Conservation (phyloP, 495 filamentous ascomycete species). For the Filosporella fistucella region DNA sequence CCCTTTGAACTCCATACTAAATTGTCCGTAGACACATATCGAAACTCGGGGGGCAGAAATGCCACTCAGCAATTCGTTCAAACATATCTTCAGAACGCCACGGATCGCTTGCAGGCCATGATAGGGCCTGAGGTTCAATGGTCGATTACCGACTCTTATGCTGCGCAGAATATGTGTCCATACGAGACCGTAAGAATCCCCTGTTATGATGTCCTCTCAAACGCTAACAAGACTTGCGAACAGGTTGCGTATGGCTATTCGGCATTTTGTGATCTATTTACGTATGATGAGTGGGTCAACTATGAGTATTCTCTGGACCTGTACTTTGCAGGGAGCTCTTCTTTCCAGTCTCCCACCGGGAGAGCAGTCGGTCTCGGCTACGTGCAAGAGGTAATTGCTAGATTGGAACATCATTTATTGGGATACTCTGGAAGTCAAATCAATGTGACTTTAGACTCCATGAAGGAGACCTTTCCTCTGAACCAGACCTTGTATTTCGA, state of each 20-base stretch:
- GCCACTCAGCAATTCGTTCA: slow-evolving; percentile 43
- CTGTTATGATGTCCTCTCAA: slow-evolving; percentile 42
- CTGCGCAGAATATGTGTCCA: slow-evolving; percentile 50
- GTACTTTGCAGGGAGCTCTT: slow-evolving; percentile 51
- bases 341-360: slow-evolving; percentile 65
- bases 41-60: slow-evolving; percentile 60
- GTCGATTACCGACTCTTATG: slow-evolving; percentile 45
- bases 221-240: slow-evolving; percentile 11
- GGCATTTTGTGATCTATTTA: slow-evolving; percentile 71
- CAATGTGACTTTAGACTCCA: slow-evolving; percentile 68
- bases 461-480: slow-evolving; percentile 62
- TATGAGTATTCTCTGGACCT: slow-evolving; percentile 70
- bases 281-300: slow-evolving; percentile 57
- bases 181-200: slow-evolving; percentile 42
- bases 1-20: too few species aligned
- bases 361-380: slow-evolving; percentile 72
- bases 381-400: slow-evolving; percentile 75
- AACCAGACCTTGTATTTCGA: slow-evolving; percentile 62
- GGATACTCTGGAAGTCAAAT: slow-evolving; percentile 59
- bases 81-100: slow-evolving; percentile 42
- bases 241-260: slow-evolving; percentile 56
- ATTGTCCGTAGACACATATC: too few species aligned
- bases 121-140: slow-evolving; percentile 43
- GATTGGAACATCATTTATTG: slow-evolving; percentile 59
- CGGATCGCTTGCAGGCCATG: slow-evolving; percentile 38